A percentile compares a stretch with the other conserved stretches of the same genome.
phyloP scores from a whole-genome alignment of 2,329 filamentous ascomycete species.

The Phaeoacremonium minimum region DNA sequence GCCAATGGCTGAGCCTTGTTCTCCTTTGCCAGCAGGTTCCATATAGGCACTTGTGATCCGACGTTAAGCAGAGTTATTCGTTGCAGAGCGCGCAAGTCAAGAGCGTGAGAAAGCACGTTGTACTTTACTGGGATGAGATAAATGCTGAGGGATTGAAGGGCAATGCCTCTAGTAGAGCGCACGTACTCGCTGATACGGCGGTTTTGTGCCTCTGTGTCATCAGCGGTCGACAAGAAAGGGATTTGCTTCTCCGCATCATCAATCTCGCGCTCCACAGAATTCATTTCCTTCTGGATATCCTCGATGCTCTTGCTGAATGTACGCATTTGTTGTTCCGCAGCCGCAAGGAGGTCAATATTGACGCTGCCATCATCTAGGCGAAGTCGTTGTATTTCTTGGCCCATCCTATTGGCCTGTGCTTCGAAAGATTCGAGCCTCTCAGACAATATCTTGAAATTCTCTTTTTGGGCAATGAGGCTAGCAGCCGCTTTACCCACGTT shows the following conservation, averaged over 20 bases:
- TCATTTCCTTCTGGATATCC: constrained; percentile 28
- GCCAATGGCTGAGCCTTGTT: constrained; percentile 46
- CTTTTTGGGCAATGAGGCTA: constrained; percentile 22
- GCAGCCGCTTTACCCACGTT: constrained; percentile 11
- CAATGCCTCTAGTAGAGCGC: constrained; percentile 52
- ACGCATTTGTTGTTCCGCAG: constrained; percentile 22
- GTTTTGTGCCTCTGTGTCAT: constrained; percentile 15
- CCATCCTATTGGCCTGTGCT: constrained; percentile 19
- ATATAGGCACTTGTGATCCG: constrained; percentile 56
- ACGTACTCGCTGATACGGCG: constrained; percentile 45
- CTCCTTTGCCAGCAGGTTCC: constrained; percentile 51
- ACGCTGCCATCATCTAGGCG: constrained; percentile 13
- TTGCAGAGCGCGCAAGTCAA: constrained; percentile 54
- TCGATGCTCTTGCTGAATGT: constrained; percentile 24
- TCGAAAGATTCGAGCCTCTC: constrained; percentile 26
- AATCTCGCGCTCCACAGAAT: constrained; percentile 29
- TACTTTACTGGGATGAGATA: constrained; percentile 58
- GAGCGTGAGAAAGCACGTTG: constrained; percentile 48
- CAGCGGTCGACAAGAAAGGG: constrained; percentile 1
- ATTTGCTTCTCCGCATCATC: constrained; percentile 22
- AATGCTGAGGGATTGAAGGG: constrained; percentile 49
- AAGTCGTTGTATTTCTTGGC: constrained; percentile 22
- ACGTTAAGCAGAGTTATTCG: constrained; percentile 60
- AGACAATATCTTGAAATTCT: constrained; percentile 26
- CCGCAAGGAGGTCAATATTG: constrained; percentile 12